Conservation (phyloP, 148 eudicot species). For the Selenicereus undatus region DNA sequence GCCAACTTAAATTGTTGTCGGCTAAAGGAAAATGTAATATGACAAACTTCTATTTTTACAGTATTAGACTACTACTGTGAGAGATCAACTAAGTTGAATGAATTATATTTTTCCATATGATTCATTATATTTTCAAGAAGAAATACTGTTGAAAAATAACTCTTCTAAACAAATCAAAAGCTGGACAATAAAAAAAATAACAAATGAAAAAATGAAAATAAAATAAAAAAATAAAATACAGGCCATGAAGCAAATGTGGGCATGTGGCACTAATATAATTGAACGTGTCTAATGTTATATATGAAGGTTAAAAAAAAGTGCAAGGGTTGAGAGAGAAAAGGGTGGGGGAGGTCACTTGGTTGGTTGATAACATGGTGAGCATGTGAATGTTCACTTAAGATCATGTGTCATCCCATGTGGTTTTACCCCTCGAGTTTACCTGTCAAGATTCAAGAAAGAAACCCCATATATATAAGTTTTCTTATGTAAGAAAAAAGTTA, state of each 20-base stretch:
- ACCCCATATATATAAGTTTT: not conserved
- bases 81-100: no score
- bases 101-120: no score
- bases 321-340: not conserved
- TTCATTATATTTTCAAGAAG: no score
- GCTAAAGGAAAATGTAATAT: no score
- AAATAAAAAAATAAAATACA: not conserved
- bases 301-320: not conserved
- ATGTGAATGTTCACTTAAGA: not conserved
- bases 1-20: no score
- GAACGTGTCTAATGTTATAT: not conserved
- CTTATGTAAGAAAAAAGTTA: no score
- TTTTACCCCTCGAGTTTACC: not conserved
- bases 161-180: not conserved
- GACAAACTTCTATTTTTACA: no score
- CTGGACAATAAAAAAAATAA: not conserved
- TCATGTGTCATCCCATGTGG: constrained; percentile 3
- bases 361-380: not conserved
- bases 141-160: no score
- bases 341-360: not conserved
- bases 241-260: not conserved
- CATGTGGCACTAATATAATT: constrained; percentile 3
- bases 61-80: no score
- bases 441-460: not conserved
- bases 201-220: not conserved